These are phyloP conservation scores for Heritiera littoralis DNA, from an alignment of 345 rosid species.

Conservation along the genomic window DNA sequence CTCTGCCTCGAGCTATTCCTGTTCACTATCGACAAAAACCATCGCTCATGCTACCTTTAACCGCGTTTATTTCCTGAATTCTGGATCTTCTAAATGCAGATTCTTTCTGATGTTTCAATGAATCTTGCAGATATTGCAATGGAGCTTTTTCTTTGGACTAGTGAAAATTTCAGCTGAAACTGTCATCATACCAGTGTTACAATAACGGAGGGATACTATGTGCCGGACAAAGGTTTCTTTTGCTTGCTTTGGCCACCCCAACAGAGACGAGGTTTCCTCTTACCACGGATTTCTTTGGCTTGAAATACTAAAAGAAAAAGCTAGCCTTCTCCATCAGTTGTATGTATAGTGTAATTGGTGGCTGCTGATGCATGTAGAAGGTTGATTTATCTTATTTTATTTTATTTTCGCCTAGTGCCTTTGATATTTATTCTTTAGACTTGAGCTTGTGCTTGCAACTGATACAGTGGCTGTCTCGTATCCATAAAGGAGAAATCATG, in stretches of 20 bases:
- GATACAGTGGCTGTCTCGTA: too few relatives aligned
- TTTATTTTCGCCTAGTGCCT: neutral
- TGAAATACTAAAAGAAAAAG: neutral
- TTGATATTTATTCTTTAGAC: neutral
- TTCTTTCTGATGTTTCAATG: neutral
- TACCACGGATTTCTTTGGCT: neutral
- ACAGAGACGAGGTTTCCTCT: neutral
- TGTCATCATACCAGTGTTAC: neutral
- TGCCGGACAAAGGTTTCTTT: neutral
- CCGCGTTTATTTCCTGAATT: too few relatives aligned
- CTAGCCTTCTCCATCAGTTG: neutral
- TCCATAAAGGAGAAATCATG: too few relatives aligned
- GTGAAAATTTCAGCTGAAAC: neutral
- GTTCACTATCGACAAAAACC: neutral
- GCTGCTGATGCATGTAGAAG: neutral
- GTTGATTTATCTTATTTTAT: neutral
- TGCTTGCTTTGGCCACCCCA: neutral
- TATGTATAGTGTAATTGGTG: neutral
- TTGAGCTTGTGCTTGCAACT: too few relatives aligned
- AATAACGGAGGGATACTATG: neutral
- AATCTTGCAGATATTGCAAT: conserved; percentile 46
- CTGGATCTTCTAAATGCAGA: neutral
- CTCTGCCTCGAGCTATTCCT: neutral
- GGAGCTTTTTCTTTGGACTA: conserved; percentile 55
- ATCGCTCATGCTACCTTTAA: too few relatives aligned